Evolutionary conservation across 106 monocot genomes (phyloP).

Genomic region (Dendrobium nobile): DNA sequence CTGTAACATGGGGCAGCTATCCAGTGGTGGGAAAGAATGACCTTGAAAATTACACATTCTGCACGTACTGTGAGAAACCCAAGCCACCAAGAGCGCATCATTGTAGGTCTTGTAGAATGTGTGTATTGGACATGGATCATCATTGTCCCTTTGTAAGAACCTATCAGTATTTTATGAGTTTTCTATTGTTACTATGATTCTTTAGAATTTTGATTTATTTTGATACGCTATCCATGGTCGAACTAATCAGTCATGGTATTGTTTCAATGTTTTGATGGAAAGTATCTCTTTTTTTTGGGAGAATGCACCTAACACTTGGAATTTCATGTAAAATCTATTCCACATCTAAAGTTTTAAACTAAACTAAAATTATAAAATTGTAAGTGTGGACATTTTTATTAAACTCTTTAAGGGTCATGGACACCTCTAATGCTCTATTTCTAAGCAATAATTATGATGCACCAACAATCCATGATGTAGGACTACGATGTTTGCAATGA

Average conservation of each 20-base stretch:
- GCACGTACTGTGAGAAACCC: constrained; percentile 70
- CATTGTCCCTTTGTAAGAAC: constrained; percentile 94
- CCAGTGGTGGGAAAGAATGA: constrained; percentile 51
- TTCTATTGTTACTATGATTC: background rate
- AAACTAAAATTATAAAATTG: background rate
- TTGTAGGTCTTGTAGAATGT: constrained; percentile 81
- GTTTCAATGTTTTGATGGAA: background rate
- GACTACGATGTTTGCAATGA: too few relatives aligned
- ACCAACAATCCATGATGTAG: too few relatives aligned
- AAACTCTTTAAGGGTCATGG: background rate
- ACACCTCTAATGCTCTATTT: background rate
- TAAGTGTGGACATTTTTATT: background rate
- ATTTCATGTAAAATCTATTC: background rate
- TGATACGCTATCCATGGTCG: background rate
- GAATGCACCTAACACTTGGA: background rate
- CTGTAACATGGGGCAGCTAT: constrained; percentile 71
- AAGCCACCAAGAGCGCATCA: constrained; percentile 93
- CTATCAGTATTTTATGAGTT: background rate
- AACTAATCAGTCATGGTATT: background rate
- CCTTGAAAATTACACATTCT: constrained; percentile 75
- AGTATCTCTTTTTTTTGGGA: background rate
- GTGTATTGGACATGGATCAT: constrained; percentile 97
- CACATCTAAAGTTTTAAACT: too few relatives aligned
- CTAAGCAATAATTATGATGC: too few relatives aligned
- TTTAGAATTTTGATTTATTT: background rate